phyloP scores from a whole-genome alignment of 192 early-diverging fungal species.

The Rhizoclosmatium globosum region DNA sequence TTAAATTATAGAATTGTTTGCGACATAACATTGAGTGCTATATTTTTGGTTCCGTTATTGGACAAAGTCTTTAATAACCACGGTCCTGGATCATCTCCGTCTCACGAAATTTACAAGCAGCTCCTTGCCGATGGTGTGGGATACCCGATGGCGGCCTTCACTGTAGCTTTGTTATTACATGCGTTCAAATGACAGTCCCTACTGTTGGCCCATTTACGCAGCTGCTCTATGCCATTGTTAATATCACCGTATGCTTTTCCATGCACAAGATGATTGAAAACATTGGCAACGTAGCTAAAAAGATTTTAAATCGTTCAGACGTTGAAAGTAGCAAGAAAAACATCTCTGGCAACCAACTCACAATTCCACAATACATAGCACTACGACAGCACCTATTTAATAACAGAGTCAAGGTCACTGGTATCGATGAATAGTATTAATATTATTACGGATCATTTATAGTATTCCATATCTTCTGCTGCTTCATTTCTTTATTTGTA shows the following conservation, averaged over 20 bases:
- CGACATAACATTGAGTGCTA: not conserved
- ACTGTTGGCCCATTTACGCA: not conserved
- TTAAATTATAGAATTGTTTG: not conserved
- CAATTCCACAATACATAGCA: too few species aligned
- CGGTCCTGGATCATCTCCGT: not conserved
- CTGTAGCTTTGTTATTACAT: not conserved
- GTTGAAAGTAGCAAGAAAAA: too few species aligned
- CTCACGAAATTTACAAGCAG: not conserved
- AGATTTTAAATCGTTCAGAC: too few species aligned
- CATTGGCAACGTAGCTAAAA: too few species aligned
- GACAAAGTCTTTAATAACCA: not conserved
- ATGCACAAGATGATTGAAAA: not conserved
- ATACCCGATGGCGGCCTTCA: not conserved
- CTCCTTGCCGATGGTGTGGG: not conserved
- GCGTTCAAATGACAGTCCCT: not conserved
- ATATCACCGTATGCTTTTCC: conserved; percentile 1
- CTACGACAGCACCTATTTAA: too few species aligned
- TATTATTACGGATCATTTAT: too few species aligned
- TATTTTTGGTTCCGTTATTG: conserved; percentile 1
- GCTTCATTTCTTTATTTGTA: not conserved
- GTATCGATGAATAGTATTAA: too few species aligned
- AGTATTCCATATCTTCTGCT: too few species aligned
- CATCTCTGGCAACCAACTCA: too few species aligned
- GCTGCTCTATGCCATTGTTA: conserved; percentile 1
- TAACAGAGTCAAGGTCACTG: too few species aligned